Conservation (phyloP, 2,329 filamentous ascomycete species). For the Penicillium frequentans region DNA sequence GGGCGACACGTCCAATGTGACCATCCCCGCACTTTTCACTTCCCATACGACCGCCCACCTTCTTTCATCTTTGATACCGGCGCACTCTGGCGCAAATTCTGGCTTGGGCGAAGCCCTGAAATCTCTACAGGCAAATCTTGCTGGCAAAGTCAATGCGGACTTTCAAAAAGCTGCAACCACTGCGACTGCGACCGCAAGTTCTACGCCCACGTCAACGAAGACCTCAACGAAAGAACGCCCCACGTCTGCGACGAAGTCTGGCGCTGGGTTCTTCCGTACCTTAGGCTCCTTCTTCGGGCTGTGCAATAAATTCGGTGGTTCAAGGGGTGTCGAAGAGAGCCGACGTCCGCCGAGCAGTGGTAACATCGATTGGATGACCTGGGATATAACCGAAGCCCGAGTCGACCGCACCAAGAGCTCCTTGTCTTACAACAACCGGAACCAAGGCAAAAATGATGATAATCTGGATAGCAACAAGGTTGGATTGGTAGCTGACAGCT, state of each 20-base stretch:
- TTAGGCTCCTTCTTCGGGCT: conserved; percentile 48
- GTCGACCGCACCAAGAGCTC: conserved; percentile 19
- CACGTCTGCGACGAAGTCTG: conserved; percentile 16
- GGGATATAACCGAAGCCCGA: conserved; percentile 21
- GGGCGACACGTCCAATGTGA: conserved; percentile 91
- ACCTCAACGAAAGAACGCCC: conserved; percentile 19
- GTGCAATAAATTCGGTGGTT: conserved; percentile 26
- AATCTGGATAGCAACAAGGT: conserved; percentile 20
- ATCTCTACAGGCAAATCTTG: conserved; percentile 45
- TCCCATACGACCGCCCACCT: conserved; percentile 92
- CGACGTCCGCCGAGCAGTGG: conserved; percentile 71
- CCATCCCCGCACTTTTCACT: conserved; percentile 92
- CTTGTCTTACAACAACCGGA: conserved; percentile 30
- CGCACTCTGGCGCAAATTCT: conserved; percentile 63
- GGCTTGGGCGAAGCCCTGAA: conserved; percentile 60
- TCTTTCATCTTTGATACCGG: conserved; percentile 80
- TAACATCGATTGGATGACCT: conserved; percentile 67
- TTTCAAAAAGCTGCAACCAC: conserved; percentile 25
- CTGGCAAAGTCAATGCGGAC: conserved; percentile 20
- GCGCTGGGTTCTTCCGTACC: conserved; percentile 42
- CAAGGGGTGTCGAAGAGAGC: conserved; percentile 48
- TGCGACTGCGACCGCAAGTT: conserved; percentile 22
- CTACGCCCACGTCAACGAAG: conserved; percentile 32
- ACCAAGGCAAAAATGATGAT: conserved; percentile 9
- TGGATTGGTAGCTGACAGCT: conserved; percentile 21